Percentiles rank a stretch among this genome's conserved stretches.
These are phyloP conservation scores for Eucalyptus paniculata DNA, from an alignment of 345 rosid species.

Conservation along the genomic window DNA sequence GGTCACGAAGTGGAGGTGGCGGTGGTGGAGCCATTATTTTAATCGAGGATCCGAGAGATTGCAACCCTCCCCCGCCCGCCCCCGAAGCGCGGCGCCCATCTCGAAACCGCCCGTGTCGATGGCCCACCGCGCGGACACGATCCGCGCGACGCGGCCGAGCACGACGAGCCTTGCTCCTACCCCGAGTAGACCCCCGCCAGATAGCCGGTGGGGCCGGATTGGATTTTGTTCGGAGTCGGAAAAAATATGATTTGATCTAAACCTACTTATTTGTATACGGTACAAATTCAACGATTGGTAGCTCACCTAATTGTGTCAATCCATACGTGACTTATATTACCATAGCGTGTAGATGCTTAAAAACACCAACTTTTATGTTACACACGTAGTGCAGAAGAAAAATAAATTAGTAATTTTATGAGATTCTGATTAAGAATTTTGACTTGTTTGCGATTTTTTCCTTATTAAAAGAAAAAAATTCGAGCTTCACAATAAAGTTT, in stretches of 20 bases:
- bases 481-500: background rate
- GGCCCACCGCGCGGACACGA: too few species aligned
- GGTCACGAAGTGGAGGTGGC: background rate
- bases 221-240: background rate
- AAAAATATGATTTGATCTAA: too few species aligned
- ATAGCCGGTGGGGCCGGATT: background rate
- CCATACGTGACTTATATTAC: too few species aligned
- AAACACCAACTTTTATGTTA: background rate
- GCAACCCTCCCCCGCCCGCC: too few species aligned
- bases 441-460: too few species aligned
- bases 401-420: too few species aligned
- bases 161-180: background rate
- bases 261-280: too few species aligned
- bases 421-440: background rate
- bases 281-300: background rate
- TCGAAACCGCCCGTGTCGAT: background rate
- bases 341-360: too few species aligned
- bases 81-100: background rate
- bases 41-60: background rate
- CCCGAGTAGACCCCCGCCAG: too few species aligned
- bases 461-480: too few species aligned
- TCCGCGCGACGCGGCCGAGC: background rate
- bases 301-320: too few species aligned
- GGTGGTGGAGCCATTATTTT: background rate
- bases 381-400: rapidly evolving